Conservation (phyloP, 768 basidiomycete species). For the Crepidotus variabilis region DNA sequence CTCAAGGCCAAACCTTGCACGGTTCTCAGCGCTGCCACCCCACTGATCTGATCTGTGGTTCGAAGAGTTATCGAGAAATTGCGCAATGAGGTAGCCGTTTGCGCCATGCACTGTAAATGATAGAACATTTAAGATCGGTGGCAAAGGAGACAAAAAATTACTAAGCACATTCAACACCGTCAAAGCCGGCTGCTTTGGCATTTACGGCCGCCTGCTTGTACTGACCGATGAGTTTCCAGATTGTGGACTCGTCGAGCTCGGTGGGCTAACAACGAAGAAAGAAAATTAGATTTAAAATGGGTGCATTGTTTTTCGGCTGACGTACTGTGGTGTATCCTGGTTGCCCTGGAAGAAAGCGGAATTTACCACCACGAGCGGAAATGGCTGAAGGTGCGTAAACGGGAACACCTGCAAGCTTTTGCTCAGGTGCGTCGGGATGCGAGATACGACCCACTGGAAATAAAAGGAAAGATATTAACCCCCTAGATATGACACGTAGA, state of each 20-base stretch:
- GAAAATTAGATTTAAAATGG: background rate
- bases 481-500: background rate
- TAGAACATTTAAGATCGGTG: background rate
- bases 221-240: slow-evolving; percentile 24
- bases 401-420: slow-evolving; percentile 30
- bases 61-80: slow-evolving; percentile 45
- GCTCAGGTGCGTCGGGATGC: slow-evolving; percentile 36
- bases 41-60: slow-evolving; percentile 54
- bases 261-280: slow-evolving; percentile 25
- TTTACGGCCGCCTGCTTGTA: slow-evolving; percentile 43
- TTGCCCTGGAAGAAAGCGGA: slow-evolving; percentile 31
- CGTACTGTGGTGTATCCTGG: slow-evolving; percentile 39
- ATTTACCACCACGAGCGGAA: slow-evolving; percentile 36
- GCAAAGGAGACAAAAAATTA: background rate
- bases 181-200: slow-evolving; percentile 52
- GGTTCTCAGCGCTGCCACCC: slow-evolving; percentile 57
- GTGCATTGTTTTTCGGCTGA: background rate
- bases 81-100: slow-evolving; percentile 41
- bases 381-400: slow-evolving; percentile 44
- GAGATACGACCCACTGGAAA: slow-evolving; percentile 29
- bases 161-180: slow-evolving; percentile 45
- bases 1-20: slow-evolving; percentile 51
- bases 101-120: slow-evolving; percentile 34
- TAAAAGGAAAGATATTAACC: background rate
- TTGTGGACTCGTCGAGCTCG: slow-evolving; percentile 36